Evolutionary conservation across 805 yeast species (phyloP).

Genomic region (Candida succiphila): DNA sequence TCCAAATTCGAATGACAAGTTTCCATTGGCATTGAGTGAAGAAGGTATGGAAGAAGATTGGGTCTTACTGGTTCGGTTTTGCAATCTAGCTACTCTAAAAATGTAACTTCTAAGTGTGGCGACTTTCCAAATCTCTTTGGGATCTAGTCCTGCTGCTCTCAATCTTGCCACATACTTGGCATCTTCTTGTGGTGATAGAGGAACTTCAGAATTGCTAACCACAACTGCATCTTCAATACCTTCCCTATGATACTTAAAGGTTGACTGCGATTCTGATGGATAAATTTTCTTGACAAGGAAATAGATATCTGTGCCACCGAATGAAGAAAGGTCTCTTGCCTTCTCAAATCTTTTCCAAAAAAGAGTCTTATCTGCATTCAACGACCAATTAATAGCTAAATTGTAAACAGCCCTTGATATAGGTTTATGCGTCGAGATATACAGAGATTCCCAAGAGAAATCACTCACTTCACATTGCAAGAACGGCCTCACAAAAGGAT

Average conservation of each 20-base stretch:
- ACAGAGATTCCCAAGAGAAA: conserved; percentile 55
- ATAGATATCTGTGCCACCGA: conserved; percentile 32
- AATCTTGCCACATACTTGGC: conserved; percentile 64
- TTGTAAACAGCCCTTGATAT: conserved; percentile 56
- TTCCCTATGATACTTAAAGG: conserved; percentile 9
- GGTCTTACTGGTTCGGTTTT: conserved; percentile 17
- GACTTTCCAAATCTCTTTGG: conserved; percentile 75
- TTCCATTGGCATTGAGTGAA: conserved; percentile 3
- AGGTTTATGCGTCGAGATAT: conserved; percentile 60
- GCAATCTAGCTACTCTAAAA: conserved; percentile 39
- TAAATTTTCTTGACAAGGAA: conserved; percentile 19
- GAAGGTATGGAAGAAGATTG: conserved; percentile 1
- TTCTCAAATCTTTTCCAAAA: conserved; percentile 62
- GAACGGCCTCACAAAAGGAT: conserved; percentile 71
- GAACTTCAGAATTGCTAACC: conserved; percentile 33
- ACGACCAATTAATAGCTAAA: conserved; percentile 61
- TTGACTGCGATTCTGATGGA: conserved; percentile 4
- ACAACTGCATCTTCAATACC: conserved; percentile 22
- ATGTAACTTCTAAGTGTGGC: conserved; percentile 62
- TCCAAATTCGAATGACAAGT: no score
- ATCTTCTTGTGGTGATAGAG: conserved; percentile 58
- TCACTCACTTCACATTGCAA: conserved; percentile 68
- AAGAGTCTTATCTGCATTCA: conserved; percentile 51
- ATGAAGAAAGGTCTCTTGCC: conserved; percentile 24
- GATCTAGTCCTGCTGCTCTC: conserved; percentile 62